A percentile compares a stretch with the other conserved stretches of the same genome.
Evolutionary conservation across 2,329 filamentous ascomycete species (phyloP).

Genomic region (Parascedosporium putredinis): DNA sequence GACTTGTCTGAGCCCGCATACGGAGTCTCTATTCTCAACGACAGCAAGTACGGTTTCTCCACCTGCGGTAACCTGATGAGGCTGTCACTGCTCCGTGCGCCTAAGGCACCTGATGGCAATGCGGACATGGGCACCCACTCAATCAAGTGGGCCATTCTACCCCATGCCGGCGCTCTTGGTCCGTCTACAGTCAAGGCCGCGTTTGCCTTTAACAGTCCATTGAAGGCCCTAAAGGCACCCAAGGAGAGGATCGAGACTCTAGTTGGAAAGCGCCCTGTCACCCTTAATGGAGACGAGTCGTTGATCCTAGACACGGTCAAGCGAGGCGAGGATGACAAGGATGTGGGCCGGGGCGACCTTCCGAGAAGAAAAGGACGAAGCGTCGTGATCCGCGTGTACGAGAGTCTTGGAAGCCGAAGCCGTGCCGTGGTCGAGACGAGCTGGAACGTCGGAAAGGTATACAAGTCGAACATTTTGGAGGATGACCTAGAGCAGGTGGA

Average conservation of each 20-base stretch:
- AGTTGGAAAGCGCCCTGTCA: conserved; percentile 33
- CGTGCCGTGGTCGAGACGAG: conserved; percentile 59
- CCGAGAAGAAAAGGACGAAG: conserved; percentile 61
- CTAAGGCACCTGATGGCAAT: conserved; percentile 86
- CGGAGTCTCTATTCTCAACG: conserved; percentile 86
- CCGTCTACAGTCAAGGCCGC: conserved; percentile 69
- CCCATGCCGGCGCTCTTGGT: conserved; percentile 64
- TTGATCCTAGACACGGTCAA: conserved; percentile 85
- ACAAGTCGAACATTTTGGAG: conserved; percentile 79
- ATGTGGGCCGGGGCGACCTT: conserved; percentile 53
- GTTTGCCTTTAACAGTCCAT: conserved; percentile 81
- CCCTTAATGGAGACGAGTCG: conserved; percentile 53
- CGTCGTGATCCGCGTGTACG: conserved; percentile 77
- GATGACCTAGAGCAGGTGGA: conserved; percentile 65
- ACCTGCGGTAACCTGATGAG: conserved; percentile 85
- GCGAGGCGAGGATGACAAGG: conserved; percentile 80
- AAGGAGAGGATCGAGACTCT: conserved; percentile 18
- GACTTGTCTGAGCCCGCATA: conserved; percentile 82
- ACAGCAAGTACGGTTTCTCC: conserved; percentile 93
- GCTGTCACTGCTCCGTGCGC: conserved; percentile 71
- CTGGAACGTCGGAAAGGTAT: conserved; percentile 64
- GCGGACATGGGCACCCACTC: conserved; percentile 87
- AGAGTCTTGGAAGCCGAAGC: conserved; percentile 73
- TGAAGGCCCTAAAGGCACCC: conserved; percentile 31
- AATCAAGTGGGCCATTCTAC: conserved; percentile 85